phyloP scores from a whole-genome alignment of 2,329 filamentous ascomycete genomes.

The Penicillium corylophilum region DNA sequence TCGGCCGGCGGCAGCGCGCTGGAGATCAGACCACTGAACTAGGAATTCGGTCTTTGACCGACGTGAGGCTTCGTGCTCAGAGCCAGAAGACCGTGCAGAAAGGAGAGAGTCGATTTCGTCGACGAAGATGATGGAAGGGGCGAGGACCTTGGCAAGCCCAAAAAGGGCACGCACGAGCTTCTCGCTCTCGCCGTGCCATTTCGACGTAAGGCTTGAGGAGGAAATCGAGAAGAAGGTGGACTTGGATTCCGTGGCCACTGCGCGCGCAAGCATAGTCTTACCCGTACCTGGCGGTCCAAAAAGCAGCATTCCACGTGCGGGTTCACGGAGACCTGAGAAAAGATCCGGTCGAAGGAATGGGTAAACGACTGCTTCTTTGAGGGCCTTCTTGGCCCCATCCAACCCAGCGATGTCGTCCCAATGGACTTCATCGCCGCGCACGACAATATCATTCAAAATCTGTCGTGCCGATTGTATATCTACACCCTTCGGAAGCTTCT shows the following conservation, averaged over 20 bases:
- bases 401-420: constrained; percentile 93
- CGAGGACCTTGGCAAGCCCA: constrained; percentile 79
- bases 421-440: constrained; percentile 89
- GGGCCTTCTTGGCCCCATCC: constrained; percentile 82
- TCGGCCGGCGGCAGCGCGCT: constrained; percentile 83
- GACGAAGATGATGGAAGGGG: constrained; percentile 96
- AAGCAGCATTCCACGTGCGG: constrained; percentile 88
- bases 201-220: constrained; percentile 88
- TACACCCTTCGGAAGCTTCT: constrained; percentile 75
- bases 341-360: constrained; percentile 92
- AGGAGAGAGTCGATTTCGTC: constrained; percentile 96
- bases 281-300: constrained; percentile 98
- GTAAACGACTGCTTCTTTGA: constrained; percentile 96
- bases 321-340: constrained; percentile 92
- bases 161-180: constrained; percentile 94
- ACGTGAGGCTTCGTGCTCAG: constrained; percentile 88
- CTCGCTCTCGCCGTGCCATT: constrained; percentile 94
- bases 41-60: constrained; percentile 97
- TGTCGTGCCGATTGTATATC: constrained; percentile 82
- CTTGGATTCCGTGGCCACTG: constrained; percentile 89
- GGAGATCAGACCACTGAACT: constrained; percentile 94
- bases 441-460: constrained; percentile 93
- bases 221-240: constrained; percentile 98
- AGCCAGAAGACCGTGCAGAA: constrained; percentile 71
- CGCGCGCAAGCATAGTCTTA: constrained; percentile 95